Percentiles rank a stretch among this genome's conserved stretches.
These are phyloP conservation scores for Cornus kousa DNA, from an alignment of 148 eudicot genomes.

Conservation along the genomic window DNA sequence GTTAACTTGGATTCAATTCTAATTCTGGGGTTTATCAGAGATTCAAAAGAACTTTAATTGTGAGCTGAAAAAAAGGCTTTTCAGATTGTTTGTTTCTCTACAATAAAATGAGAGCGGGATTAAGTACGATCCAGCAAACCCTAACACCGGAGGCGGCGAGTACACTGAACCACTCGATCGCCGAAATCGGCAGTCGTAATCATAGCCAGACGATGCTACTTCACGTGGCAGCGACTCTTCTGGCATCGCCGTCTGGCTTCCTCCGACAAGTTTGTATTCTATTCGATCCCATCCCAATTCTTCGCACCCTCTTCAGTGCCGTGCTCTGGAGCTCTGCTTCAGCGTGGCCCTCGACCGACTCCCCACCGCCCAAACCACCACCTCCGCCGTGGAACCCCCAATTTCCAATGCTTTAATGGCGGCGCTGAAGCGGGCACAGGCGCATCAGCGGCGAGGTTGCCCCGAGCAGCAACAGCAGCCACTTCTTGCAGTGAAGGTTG, in stretches of 20 bases:
- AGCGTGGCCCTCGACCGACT: slow-evolving; percentile 69
- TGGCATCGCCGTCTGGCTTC: slow-evolving; percentile 37
- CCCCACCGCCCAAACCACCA: slow-evolving; percentile 38
- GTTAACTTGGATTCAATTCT: background rate
- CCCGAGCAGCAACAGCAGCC: slow-evolving; percentile 98
- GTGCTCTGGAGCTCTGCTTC: slow-evolving; percentile 78
- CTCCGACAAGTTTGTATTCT: slow-evolving; percentile 49
- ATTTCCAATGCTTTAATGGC: slow-evolving; percentile 74
- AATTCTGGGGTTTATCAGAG: background rate
- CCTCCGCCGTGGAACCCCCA: slow-evolving; percentile 38
- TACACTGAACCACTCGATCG: slow-evolving; percentile 38
- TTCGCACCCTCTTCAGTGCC: slow-evolving; percentile 71
- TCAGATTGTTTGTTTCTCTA: background rate
- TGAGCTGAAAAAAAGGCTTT: background rate
- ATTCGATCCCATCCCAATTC: slow-evolving; percentile 57
- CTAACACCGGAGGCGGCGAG: slow-evolving; percentile 51
- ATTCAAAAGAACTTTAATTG: background rate
- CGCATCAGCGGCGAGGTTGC: slow-evolving; percentile 88
- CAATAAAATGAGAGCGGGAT: slow-evolving; percentile 39
- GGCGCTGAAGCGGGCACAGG: slow-evolving; percentile 79
- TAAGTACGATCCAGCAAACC: slow-evolving; percentile 52
- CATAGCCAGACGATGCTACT: slow-evolving; percentile 55
- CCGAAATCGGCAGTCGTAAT: slow-evolving; percentile 44
- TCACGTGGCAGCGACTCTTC: slow-evolving; percentile 51
- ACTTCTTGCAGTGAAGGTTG: slow-evolving; percentile 83